A percentile compares a stretch with the other conserved stretches of the same genome.
phyloP scores from a whole-genome alignment of 306 rosid species.

The Vigna mungo region DNA sequence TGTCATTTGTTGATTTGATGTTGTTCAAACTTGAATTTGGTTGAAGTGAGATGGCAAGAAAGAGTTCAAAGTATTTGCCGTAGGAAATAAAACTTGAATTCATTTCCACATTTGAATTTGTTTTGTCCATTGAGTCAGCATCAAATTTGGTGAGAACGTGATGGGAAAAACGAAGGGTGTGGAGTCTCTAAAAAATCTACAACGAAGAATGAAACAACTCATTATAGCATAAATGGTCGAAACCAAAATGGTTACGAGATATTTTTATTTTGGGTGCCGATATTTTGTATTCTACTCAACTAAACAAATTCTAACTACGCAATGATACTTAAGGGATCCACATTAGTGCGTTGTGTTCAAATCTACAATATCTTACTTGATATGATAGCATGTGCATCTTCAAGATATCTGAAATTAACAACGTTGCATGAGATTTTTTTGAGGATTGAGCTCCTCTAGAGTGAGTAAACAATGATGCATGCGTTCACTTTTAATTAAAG shows the following conservation, averaged over 20 bases:
- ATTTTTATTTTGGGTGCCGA: not conserved
- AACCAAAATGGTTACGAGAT: not conserved
- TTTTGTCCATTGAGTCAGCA: not conserved
- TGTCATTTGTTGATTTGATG: no score
- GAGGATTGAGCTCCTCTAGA: not conserved
- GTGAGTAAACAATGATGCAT: not conserved
- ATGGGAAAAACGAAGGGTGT: not conserved
- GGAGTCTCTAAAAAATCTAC: not conserved
- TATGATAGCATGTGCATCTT: constrained; percentile 26
- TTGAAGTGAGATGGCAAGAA: not conserved
- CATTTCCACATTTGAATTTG: not conserved
- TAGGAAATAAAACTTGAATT: not conserved
- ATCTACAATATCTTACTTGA: constrained; percentile 27
- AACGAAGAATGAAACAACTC: not conserved
- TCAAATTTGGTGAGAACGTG: constrained; percentile 2
- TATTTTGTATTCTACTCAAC: not conserved
- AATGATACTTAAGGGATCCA: not conserved
- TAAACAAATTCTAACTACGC: not conserved
- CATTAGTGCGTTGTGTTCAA: constrained; percentile 34
- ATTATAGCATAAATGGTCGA: not conserved
- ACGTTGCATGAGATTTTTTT: constrained; percentile 14
- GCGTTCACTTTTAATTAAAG: not conserved
- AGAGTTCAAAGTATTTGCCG: not conserved
- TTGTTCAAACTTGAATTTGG: no score
- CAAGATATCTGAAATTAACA: not conserved